phyloP scores from a whole-genome alignment of 306 rosid genomes.

The Cicer judaicum region DNA sequence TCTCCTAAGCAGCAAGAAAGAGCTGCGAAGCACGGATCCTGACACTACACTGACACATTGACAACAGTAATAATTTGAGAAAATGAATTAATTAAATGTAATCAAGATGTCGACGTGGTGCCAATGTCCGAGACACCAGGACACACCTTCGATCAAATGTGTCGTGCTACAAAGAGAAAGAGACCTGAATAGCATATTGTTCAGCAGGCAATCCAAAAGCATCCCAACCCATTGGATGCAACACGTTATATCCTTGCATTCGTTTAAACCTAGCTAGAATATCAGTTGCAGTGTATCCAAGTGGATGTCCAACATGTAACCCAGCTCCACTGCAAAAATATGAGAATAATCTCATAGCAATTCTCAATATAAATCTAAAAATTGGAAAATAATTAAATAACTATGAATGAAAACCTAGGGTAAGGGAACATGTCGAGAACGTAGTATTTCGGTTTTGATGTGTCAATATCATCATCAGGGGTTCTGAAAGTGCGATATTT shows the following conservation, averaged over 20 bases:
- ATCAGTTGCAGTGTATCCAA: slow-evolving; percentile 93
- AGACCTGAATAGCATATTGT: slow-evolving; percentile 94
- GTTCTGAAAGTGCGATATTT: slow-evolving; percentile 74
- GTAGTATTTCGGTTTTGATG: slow-evolving; percentile 85
- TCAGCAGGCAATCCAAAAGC: slow-evolving; percentile 99
- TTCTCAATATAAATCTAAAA: slow-evolving; percentile 20
- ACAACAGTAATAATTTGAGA: too few relatives aligned
- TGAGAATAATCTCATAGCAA: not conserved
- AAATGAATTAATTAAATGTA: too few relatives aligned
- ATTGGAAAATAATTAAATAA: not conserved
- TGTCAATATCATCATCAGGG: slow-evolving; percentile 83
- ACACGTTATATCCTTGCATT: slow-evolving; percentile 86
- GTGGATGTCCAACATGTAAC: slow-evolving; percentile 94
- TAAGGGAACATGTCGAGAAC: slow-evolving; percentile 98
- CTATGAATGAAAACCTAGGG: slow-evolving; percentile 69
- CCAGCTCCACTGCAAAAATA: slow-evolving; percentile 83
- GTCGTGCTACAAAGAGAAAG: not conserved
- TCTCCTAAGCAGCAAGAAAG: too few relatives aligned
- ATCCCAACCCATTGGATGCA: slow-evolving; percentile 99
- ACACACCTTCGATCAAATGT: too few relatives aligned
- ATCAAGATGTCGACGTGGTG: too few relatives aligned
- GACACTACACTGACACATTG: too few relatives aligned
- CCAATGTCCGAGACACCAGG: too few relatives aligned
- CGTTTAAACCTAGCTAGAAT: slow-evolving; percentile 91
- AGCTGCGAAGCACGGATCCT: too few relatives aligned